These are phyloP conservation scores for Fusarium annulatum DNA, from an alignment of 2,329 filamentous ascomycete species.

Conservation along the genomic window DNA sequence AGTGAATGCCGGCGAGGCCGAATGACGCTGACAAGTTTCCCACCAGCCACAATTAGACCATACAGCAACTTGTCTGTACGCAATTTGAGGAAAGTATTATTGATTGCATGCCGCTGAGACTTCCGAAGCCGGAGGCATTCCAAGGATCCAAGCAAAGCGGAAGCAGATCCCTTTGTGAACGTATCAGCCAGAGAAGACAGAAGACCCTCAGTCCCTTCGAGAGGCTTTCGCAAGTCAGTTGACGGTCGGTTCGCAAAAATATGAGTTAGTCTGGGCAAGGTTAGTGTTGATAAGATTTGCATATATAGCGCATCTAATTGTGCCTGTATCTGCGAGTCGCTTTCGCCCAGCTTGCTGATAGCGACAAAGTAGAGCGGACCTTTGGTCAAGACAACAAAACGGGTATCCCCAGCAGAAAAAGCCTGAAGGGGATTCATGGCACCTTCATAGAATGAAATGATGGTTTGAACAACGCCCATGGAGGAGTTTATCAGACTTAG, in stretches of 20 bases:
- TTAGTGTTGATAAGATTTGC: constrained; percentile 96
- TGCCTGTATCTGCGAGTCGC: constrained; percentile 84
- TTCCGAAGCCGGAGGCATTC: constrained; percentile 95
- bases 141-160: constrained; percentile 85
- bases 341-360: constrained; percentile 92
- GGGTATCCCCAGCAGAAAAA: constrained; percentile 87
- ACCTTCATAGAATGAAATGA: constrained; percentile 95
- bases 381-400: constrained; percentile 86
- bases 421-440: constrained; percentile 80
- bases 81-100: constrained; percentile 84
- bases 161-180: constrained; percentile 92
- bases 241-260: constrained; percentile 92
- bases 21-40: constrained; percentile 92
- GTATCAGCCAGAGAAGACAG: constrained; percentile 93
- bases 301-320: constrained; percentile 97
- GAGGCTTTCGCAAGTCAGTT: constrained; percentile 88
- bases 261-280: constrained; percentile 84
- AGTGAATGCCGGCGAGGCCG: constrained; percentile 94
- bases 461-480: constrained; percentile 94
- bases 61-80: constrained; percentile 86
- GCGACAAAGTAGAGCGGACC: constrained; percentile 93
- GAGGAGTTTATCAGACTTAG: constrained; percentile 90
- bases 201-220: constrained; percentile 91
- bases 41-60: constrained; percentile 91
- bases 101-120: constrained; percentile 85